These are phyloP conservation scores for Trichocladium uniseriatum DNA, from an alignment of 495 filamentous ascomycete genomes.

Conservation along the genomic window DNA sequence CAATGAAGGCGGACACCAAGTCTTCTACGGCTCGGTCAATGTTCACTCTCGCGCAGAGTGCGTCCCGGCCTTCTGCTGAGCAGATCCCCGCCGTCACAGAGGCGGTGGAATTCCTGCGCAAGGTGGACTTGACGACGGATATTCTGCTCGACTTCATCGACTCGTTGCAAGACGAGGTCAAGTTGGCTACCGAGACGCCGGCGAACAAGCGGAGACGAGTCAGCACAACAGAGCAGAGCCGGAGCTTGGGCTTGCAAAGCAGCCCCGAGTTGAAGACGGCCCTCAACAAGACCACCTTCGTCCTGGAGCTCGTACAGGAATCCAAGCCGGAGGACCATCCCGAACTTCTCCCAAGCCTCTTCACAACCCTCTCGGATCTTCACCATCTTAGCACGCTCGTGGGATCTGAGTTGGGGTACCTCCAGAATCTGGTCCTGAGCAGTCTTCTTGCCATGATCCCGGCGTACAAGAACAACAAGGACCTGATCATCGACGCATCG, in stretches of 20 bases:
- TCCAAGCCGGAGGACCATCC: conserved; percentile 63
- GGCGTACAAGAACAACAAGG: conserved; percentile 50
- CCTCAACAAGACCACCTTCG: conserved; percentile 68
- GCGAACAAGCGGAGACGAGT: conserved; percentile 69
- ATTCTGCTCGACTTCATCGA: conserved; percentile 61
- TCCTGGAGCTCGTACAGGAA: conserved; percentile 77
- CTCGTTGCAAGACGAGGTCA: conserved; percentile 54
- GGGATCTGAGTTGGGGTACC: conserved; percentile 70
- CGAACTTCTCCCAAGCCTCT: conserved; percentile 65
- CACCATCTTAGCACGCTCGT: conserved; percentile 66
- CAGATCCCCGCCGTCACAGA: conserved; percentile 35
- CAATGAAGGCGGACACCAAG: conserved; percentile 55
- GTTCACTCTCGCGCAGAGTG: conserved; percentile 33
- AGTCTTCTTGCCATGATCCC: conserved; percentile 73
- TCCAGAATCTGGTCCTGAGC: conserved; percentile 68
- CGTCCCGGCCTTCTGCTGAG: conserved; percentile 12
- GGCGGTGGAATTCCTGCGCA: conserved; percentile 58
- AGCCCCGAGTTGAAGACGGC: conserved; percentile 47
- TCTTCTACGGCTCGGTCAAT: conserved; percentile 50
- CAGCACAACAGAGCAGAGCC: conserved; percentile 51
- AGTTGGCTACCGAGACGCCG: conserved; percentile 51
- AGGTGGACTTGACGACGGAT: conserved; percentile 56
- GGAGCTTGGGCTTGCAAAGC: conserved; percentile 26
- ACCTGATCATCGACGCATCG: conserved; percentile 58
- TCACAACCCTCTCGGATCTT: conserved; percentile 72